phyloP scores from a whole-genome alignment of 2,329 filamentous ascomycete species.

The Trichoderma atroviride region DNA sequence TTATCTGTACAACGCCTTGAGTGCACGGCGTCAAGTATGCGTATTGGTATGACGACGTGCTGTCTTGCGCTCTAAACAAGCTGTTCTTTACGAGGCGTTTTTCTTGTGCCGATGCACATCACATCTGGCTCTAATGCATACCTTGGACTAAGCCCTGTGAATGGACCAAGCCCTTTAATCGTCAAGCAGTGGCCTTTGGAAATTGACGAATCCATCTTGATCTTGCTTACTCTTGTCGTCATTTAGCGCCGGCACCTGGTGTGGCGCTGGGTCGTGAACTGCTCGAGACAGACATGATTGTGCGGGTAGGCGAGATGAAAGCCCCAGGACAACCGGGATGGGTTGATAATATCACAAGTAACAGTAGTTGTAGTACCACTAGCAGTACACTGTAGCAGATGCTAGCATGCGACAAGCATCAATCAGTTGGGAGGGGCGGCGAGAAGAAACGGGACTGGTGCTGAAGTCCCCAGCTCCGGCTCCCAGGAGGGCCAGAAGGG shows the following conservation, averaged over 20 bases:
- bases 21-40: not conserved
- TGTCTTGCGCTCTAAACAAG: not conserved
- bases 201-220: constrained; percentile 17
- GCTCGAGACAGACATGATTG: not conserved
- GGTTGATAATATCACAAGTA: not conserved
- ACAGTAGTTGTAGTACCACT: not conserved
- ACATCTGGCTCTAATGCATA: not conserved
- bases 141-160: not conserved
- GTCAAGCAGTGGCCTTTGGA: not conserved
- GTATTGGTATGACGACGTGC: not conserved
- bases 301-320: constrained; percentile 5
- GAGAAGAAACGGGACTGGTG: constrained; percentile 1
- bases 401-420: constrained; percentile 5
- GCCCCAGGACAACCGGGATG: constrained; percentile 8
- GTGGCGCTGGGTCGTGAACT: constrained; percentile 3
- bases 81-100: not conserved
- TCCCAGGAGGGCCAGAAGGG: not conserved
- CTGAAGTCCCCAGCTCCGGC: not conserved
- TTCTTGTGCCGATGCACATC: constrained; percentile 15
- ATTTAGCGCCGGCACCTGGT: constrained; percentile 24
- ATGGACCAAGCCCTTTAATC: not conserved
- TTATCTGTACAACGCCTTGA: not conserved
- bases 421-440: not conserved
- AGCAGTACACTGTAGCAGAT: not conserved
- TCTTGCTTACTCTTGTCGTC: constrained; percentile 21